A percentile compares a stretch with the other conserved stretches of the same genome.
Conservation (phyloP, 495 filamentous ascomycete genomes). For the Annulohypoxylon moriforme region DNA sequence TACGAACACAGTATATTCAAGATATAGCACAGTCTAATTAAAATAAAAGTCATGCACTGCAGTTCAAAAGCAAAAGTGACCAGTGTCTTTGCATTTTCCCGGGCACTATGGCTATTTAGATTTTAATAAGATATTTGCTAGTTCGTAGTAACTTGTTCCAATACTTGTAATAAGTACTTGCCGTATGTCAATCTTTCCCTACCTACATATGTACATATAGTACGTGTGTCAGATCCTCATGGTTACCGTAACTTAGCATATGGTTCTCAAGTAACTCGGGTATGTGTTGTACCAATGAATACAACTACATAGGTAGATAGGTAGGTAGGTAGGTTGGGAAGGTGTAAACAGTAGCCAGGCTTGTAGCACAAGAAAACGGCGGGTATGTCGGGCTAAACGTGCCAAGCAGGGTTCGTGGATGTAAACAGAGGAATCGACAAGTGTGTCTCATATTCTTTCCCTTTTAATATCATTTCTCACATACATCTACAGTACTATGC, state of each 20-base stretch:
- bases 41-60: not conserved
- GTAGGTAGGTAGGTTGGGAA: not conserved
- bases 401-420: slow-evolving; percentile 36
- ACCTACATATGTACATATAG: too few species aligned
- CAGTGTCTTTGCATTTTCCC: not conserved
- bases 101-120: too few species aligned
- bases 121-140: not conserved
- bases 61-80: not conserved
- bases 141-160: too few species aligned
- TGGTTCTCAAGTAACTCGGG: too few species aligned
- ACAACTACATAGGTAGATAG: not conserved
- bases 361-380: slow-evolving; percentile 1
- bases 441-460: slow-evolving; percentile 33
- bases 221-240: too few species aligned
- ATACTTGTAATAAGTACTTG: too few species aligned
- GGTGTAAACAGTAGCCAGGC: not conserved
- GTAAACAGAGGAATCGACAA: slow-evolving; percentile 37
- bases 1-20: not conserved
- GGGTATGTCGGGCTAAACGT: slow-evolving; percentile 15
- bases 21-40: not conserved
- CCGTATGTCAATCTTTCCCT: too few species aligned
- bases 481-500: too few species aligned
- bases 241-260: too few species aligned
- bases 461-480: slow-evolving; percentile 22
- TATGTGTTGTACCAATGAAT: too few species aligned